Conservation (phyloP, 2,329 filamentous ascomycete species). For the Penicillium sclerotiorum region DNA sequence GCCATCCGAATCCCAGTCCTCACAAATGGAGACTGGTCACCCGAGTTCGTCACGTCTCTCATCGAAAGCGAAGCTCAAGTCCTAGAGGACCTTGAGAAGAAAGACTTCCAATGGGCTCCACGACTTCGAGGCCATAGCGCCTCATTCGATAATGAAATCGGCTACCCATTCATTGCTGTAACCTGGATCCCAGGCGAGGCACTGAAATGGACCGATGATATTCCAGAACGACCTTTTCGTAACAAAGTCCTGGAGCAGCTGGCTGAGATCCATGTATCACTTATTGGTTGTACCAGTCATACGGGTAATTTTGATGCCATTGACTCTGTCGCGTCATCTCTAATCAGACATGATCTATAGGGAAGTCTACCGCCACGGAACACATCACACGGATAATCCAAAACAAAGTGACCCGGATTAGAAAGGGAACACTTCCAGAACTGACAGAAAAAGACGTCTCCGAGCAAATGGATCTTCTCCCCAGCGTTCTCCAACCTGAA, state of each 20-base stretch:
- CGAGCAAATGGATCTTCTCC: slow-evolving; percentile 9
- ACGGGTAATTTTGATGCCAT: slow-evolving; percentile 13
- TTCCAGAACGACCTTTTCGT: slow-evolving; percentile 4
- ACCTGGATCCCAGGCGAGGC: neutral
- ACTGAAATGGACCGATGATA: neutral
- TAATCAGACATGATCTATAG: neutral
- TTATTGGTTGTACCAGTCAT: slow-evolving; percentile 4
- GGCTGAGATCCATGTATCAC: slow-evolving; percentile 1
- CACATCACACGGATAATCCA: slow-evolving; percentile 7
- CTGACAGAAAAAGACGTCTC: slow-evolving; percentile 8
- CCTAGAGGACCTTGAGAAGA: slow-evolving; percentile 4
- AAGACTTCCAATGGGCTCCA: neutral
- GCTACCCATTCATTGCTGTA: neutral
- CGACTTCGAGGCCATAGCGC: neutral
- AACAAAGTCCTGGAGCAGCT: slow-evolving; percentile 4
- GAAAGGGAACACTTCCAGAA: slow-evolving; percentile 1
- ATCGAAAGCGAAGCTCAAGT: neutral
- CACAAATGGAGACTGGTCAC: neutral
- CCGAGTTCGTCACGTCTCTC: neutral
- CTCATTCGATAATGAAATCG: neutral
- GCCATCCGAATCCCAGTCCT: neutral
- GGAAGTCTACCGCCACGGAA: neutral
- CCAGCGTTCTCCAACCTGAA: slow-evolving; percentile 6
- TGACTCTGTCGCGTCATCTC: neutral
- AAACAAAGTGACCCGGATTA: slow-evolving; percentile 3